Evolutionary conservation across 352 stramenopile genomes (phyloP), one percentile per base, ranked within the genome.

Genomic region (Globisporangium parvum): DNA sequence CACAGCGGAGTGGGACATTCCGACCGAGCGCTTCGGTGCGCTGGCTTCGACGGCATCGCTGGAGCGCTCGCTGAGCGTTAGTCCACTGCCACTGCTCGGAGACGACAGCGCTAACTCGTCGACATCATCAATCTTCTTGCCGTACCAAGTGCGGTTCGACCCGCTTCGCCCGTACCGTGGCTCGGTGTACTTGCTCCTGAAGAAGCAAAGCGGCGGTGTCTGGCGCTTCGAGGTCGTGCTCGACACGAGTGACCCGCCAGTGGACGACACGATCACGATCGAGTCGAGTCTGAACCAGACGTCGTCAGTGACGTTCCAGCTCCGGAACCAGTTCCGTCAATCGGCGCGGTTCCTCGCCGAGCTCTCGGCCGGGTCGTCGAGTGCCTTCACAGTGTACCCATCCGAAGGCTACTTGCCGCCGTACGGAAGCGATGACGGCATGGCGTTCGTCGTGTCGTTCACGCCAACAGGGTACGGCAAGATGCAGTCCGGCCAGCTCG

Each of bases 381-480:
- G 81, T 31, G 85, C 91, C 12, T 96, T 98, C 64, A 95, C 80
- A 0, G 85, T 98, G 17, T 93, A 91, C 51, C 91, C 91, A 0
- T 50, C 65, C 0, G 67, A 87, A 55, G 91, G 91, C 6, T 55
- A 81, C 14, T 63, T 98, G n/a, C 71, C 80, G 0, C 71, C 85
- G 2, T 89, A 83, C 51, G 88, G 84, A 0, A 88, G 75, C 35
- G 69, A 72, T 0, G 75, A 96, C 2, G 86, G 84, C 0, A 69
- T 75, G 20, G 58, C 67, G 6, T 97, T 98, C 59, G 73, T 92
- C 1, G 81, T 97, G 0, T 94, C 86, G 12, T 98, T 97, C 62
- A 89, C 87, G 12, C 91, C 91, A 0, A 95, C 76, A 6, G 91
- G 91, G 9, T 98, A 98, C 56, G 91, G 91, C 48, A 96, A 96